Conservation (phyloP, 306 rosid genomes). For the Trichosanthes cucumerina region DNA sequence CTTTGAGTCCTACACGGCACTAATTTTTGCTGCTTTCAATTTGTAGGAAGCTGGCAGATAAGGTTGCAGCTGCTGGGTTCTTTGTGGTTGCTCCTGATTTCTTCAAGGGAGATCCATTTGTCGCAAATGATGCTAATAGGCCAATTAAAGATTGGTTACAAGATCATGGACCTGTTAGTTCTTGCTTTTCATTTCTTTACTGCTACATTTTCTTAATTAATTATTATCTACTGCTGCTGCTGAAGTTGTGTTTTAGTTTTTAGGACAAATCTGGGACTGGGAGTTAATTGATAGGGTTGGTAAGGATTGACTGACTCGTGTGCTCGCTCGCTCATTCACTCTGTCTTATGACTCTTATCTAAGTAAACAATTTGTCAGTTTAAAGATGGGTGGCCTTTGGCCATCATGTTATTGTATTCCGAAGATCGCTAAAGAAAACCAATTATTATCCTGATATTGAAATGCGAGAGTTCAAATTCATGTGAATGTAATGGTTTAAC, state of each 20-base stretch:
- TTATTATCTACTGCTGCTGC: background rate
- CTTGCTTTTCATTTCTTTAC: conserved; percentile 7
- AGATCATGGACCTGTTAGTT: conserved; percentile 53
- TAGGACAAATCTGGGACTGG: conserved; percentile 3
- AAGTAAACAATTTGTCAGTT: background rate
- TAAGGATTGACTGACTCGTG: background rate
- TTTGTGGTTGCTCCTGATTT: conserved; percentile 65
- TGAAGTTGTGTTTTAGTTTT: background rate
- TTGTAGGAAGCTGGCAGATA: conserved; percentile 72
- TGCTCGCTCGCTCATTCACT: background rate
- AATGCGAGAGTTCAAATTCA: background rate
- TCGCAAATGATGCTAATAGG: conserved; percentile 18
- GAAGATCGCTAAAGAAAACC: background rate
- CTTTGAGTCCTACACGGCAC: background rate
- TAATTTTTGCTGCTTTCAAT: conserved; percentile 13
- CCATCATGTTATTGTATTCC: background rate
- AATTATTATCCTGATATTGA: background rate
- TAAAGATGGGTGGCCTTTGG: background rate
- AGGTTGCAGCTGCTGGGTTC: conserved; percentile 66
- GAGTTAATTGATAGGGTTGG: background rate
- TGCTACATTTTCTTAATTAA: background rate
- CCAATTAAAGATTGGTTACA: conserved; percentile 37
- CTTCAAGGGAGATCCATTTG: conserved; percentile 51
- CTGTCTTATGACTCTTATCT: background rate
- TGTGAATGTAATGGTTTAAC: conserved; percentile 9